Base-by-base conservation (phyloP, 352 stramenopile genomes). In the Elongisporangium prolatum region DNA sequence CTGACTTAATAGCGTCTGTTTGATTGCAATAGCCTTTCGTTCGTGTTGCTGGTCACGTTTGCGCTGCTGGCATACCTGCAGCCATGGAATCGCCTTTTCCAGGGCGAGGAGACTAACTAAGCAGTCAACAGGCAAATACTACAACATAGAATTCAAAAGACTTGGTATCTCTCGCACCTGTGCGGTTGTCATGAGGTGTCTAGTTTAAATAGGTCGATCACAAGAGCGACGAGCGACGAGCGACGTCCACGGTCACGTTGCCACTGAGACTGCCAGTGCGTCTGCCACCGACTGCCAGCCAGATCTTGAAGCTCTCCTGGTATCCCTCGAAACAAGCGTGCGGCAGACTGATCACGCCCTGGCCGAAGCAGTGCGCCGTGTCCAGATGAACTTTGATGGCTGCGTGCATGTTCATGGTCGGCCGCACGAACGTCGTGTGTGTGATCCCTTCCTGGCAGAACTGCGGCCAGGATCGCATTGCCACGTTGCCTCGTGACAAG, bases 61-160 rank as follows among this genome's bases (percentile, higher is more conserved):
- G 78, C 63, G 9, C 67, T 90, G 20, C 77, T 86, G 34, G 84
- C 78, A 57, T 87, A 82, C 65, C 90, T 92, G 68, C 77, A 89
- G 69, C 83, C 83, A 38, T 92, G 83, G 83, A 72, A 67, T 51
- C 51, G 57, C 40, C 56, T 60, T 20, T 25, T 49, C 28, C 20
- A 61, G 49, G 74, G 77, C 25, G 67, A 70, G 50, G 75, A 77
- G 57, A 61, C 71, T 3, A 22, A 65, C 44, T 25, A 54, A 5
- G 69, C 71, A 24, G 60, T 67, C 4, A 1, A 13, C 48, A 18
- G 48, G 13, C 48, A 21, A 50, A 50, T 8, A 34, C 24, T 8
- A 34, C 24, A 8, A 40, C 28, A 40, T 40, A 40, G 28, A 40
- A 40, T 20, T 8, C 22, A 13, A 18, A 25, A 44, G 47, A 3